Evolutionary conservation across 352 stramenopile genomes (phyloP), one percentile per base, ranked within the genome.

Genomic region (Pythium chondricola): DNA sequence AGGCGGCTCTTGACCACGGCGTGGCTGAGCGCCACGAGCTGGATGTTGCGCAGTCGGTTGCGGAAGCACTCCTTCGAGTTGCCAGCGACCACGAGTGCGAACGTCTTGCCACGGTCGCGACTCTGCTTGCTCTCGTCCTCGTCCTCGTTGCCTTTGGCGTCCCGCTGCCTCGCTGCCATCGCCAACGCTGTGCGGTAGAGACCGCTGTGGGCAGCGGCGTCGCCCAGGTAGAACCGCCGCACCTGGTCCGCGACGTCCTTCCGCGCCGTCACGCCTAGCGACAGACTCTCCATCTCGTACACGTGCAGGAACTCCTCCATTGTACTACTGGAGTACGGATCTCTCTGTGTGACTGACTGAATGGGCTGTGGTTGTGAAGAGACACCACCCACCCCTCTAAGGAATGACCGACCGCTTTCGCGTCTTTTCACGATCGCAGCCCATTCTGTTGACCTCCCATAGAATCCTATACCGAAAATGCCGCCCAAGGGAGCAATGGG

Each of bases 221-320:
- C 46, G 11, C 58, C 54, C 3, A 67, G 57, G 57, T 83, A 81
- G 48, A 81, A 74, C 8, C 69, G 43, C 24, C 48, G 43, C 52
- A 87, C 61, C 39, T 75, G 61, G 24, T 61, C 58, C 6, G 71
- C 63, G 44, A 87, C 65, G 36, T 87, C 75, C 35, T 67, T 70
- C 17, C 75, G 61, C 11, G 75, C 72, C 24, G 69, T 87, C 52
- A 85, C 74, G 35, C 75, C 75, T 24, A 85, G 58, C 52, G 76
- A 61, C 29, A 87, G 52, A 24, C 75, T 87, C 65, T 87, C 75
- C 75, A 87, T 87, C 67, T 87, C 75, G 51, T 87, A 87, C 44
- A 61, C 51, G 54, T 87, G 75, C 36, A 80, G 31, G 45, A 87
- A 87, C 56, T 85, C 75, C 45, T 81, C 69, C 70, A 87, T 85